phyloP scores from a whole-genome alignment of 2,329 filamentous ascomycete species.

The Fusarium pseudocircinatum region DNA sequence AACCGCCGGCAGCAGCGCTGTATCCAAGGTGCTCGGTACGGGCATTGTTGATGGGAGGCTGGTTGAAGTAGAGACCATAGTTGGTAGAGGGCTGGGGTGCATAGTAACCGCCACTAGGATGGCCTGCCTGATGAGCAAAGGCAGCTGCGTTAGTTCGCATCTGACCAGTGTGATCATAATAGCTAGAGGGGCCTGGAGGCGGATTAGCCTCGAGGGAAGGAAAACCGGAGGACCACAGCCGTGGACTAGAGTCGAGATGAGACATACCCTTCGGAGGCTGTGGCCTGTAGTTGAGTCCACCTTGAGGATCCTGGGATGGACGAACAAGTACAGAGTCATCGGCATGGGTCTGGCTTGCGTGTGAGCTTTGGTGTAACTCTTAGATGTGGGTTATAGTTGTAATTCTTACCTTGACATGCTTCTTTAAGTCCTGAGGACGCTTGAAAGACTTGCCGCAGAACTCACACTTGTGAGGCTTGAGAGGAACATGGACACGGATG shows the following conservation, averaged over 20 bases:
- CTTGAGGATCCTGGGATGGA: constrained; percentile 61
- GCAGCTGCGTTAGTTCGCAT: constrained; percentile 66
- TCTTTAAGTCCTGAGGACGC: constrained; percentile 98
- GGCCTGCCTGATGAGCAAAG: constrained; percentile 66
- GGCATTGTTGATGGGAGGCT: constrained; percentile 64
- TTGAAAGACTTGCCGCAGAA: constrained; percentile 99
- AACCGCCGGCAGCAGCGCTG: constrained; percentile 62
- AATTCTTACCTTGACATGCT: constrained; percentile 83
- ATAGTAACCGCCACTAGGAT: constrained; percentile 65
- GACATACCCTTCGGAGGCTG: constrained; percentile 64
- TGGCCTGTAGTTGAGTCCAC: constrained; percentile 64
- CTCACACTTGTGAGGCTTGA: constrained; percentile 99
- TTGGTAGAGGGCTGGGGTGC: constrained; percentile 62
- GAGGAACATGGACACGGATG: constrained; percentile 96
- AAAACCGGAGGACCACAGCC: constrained; percentile 33
- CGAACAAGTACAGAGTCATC: constrained; percentile 84
- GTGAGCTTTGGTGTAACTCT: constrained; percentile 34
- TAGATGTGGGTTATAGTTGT: background rate
- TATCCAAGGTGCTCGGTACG: constrained; percentile 72
- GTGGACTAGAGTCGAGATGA: constrained; percentile 26
- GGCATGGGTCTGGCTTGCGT: constrained; percentile 75
- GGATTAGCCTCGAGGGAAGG: constrained; percentile 54
- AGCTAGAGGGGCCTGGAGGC: constrained; percentile 62
- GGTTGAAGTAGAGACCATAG: constrained; percentile 83
- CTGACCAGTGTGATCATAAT: constrained; percentile 73